Conservation (phyloP, 495 filamentous ascomycete species). For the Corynascus novoguineensis region DNA sequence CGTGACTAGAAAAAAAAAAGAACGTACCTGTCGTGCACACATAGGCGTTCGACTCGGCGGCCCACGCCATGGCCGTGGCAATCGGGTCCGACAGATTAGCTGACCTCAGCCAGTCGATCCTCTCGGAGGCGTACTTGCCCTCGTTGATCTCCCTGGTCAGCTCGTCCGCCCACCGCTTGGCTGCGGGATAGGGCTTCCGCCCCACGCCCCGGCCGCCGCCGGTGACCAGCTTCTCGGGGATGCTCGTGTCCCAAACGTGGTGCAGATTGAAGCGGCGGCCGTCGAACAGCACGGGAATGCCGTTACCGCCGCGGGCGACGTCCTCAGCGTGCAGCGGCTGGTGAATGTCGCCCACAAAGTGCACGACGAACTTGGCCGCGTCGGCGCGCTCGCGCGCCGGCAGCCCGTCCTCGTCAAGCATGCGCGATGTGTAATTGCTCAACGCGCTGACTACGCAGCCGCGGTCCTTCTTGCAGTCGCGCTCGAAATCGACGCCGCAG, state of each 20-base stretch:
- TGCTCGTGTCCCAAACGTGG: slow-evolving; percentile 58
- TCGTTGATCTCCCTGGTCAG: slow-evolving; percentile 47
- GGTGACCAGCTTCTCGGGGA: slow-evolving; percentile 54
- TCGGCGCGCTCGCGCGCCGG: slow-evolving; percentile 36
- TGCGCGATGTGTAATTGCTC: slow-evolving; percentile 51
- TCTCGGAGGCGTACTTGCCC: slow-evolving; percentile 41
- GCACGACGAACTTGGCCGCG: slow-evolving; percentile 59
- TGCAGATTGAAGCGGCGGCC: slow-evolving; percentile 49
- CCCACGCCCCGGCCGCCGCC: slow-evolving; percentile 36
- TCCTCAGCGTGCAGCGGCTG: slow-evolving; percentile 62
- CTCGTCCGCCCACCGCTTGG: slow-evolving; percentile 46
- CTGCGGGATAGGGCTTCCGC: slow-evolving; percentile 42
- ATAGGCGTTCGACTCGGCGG: slow-evolving; percentile 53
- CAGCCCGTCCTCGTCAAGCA: slow-evolving; percentile 41
- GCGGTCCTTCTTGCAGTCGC: slow-evolving; percentile 52
- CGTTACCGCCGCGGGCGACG: slow-evolving; percentile 55
- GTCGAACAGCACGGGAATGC: slow-evolving; percentile 53
- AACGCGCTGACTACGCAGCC: slow-evolving; percentile 62
- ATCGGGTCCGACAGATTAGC: slow-evolving; percentile 47
- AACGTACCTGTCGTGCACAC: slow-evolving; percentile 50
- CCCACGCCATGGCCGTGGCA: slow-evolving; percentile 53
- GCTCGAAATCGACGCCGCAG: slow-evolving; percentile 54
- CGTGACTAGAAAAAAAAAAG: not conserved
- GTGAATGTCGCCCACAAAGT: slow-evolving; percentile 62
- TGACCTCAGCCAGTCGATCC: slow-evolving; percentile 44